Evolutionary conservation across 345 rosid genomes (phyloP), one percentile per base, ranked within the genome.

Genomic region (Psidium friedrichsthalianum): DNA sequence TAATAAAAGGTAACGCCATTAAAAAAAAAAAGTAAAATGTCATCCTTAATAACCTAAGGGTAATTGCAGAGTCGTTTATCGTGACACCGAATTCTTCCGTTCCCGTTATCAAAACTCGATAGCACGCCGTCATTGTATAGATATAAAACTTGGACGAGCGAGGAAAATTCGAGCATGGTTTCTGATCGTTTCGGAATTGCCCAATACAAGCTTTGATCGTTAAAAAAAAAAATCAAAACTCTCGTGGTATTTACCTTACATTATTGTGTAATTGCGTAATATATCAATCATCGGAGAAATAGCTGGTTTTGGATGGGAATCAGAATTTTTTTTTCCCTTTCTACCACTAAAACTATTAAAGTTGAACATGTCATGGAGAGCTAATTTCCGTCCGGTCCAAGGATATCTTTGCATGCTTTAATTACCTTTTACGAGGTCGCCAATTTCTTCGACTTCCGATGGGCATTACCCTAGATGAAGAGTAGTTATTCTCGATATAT

Each of bases 81-180:
- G 8, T 1, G 3, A 29, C 1, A 20, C 1, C 11, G 2, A 58
- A 13, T 59, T n/a, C 2, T 27, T 59, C 11, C 1, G 14, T 11
- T 5, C 53, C 16, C 5, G 16, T 52, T 52, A 15, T 13, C 54
- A 52, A 12, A 52, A 1, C 4, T 52, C 12, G 5, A 15, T 13
- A 52, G 5, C 18, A 52, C 14, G 13, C 13, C 16, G 4, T 11
- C 15, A 6, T 12, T 5, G 0, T 15, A 1, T 3, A 27, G 1
- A 61, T 27, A 3, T 0, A 3, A 5, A 61, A 0, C 27, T 18
- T 4, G 3, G 13, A 51, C 2, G 52, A 8, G 52, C 11, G 11
- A 51, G 52, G 52, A 11, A 51, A 51, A 51, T 12, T 44, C 6
- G 7, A 6, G 47, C 47, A 44, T 44, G 8, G 0, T 44, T 44